A percentile compares a stretch with the other conserved stretches of the same genome.
These are phyloP conservation scores for Psilocybe sp. DNA, from an alignment of 768 basidiomycete species.

Conservation along the genomic window DNA sequence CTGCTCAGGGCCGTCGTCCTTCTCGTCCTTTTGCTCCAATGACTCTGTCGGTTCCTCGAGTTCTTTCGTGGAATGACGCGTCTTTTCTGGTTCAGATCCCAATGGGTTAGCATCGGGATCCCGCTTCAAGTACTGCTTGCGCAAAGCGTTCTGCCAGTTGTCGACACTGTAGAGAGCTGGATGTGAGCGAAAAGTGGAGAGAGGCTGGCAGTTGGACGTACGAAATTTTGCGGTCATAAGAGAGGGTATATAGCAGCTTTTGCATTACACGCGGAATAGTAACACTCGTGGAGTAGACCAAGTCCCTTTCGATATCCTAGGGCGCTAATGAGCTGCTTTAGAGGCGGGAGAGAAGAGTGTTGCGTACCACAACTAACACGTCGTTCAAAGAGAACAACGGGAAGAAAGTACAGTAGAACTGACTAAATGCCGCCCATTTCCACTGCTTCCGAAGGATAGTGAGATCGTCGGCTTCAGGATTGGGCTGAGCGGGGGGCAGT, in stretches of 20 bases:
- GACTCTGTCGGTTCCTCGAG: slow-evolving; percentile 5
- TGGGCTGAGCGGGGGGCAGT: slow-evolving; percentile 21
- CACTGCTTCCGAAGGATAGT: slow-evolving; percentile 69
- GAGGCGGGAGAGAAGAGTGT: slow-evolving; percentile 5
- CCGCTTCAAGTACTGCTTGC: slow-evolving; percentile 75
- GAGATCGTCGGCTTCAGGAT: slow-evolving; percentile 36
- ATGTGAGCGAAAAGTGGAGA: slow-evolving; percentile 6
- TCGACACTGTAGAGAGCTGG: slow-evolving; percentile 45
- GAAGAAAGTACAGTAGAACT: slow-evolving; percentile 86
- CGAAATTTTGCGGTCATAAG: slow-evolving; percentile 80
- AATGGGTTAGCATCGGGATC: slow-evolving; percentile 71
- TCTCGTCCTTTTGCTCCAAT: background rate
- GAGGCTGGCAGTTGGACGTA: slow-evolving; percentile 34
- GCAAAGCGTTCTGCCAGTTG: slow-evolving; percentile 77
- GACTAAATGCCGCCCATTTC: slow-evolving; percentile 91
- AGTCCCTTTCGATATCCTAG: slow-evolving; percentile 80
- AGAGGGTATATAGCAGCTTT: slow-evolving; percentile 67
- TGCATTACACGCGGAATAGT: slow-evolving; percentile 75
- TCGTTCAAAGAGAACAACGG: slow-evolving; percentile 70
- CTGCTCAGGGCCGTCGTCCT: background rate
- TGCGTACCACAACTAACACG: slow-evolving; percentile 60
- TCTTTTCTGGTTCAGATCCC: slow-evolving; percentile 49
- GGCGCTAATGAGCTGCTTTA: slow-evolving; percentile 11
- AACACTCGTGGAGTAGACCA: slow-evolving; percentile 54
- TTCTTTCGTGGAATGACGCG: slow-evolving; percentile 5